phyloP scores from a whole-genome alignment of 1,284 basidiomycete genomes.

The Malassezia yamatoensis region DNA sequence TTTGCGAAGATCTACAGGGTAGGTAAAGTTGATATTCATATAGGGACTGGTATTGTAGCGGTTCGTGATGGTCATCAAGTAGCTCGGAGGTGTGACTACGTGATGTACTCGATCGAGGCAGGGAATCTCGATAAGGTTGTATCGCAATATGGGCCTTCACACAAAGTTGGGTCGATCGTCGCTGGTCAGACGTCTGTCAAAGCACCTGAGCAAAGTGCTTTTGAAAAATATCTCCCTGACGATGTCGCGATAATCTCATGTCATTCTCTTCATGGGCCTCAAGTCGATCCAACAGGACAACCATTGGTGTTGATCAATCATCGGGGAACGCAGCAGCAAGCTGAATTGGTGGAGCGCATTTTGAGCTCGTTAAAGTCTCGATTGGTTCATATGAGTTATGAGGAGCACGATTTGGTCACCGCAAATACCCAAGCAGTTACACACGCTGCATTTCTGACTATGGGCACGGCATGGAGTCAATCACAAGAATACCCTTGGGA shows the following conservation, averaged over 20 bases:
- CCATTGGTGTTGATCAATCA: slow-evolving; percentile 86
- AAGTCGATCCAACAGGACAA: slow-evolving; percentile 79
- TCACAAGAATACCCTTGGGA: slow-evolving; percentile 85
- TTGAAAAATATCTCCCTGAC: slow-evolving; percentile 73
- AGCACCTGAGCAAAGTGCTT: slow-evolving; percentile 79
- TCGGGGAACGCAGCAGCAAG: slow-evolving; percentile 64
- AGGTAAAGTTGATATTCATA: neutral
- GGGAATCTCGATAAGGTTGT: slow-evolving; percentile 77
- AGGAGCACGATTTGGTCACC: slow-evolving; percentile 89
- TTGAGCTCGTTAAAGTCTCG: slow-evolving; percentile 68
- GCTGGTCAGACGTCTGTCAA: slow-evolving; percentile 95
- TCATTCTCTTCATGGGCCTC: slow-evolving; percentile 89
- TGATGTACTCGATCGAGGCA: slow-evolving; percentile 89
- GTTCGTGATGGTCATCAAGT: slow-evolving; percentile 71
- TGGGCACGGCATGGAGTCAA: slow-evolving; percentile 91
- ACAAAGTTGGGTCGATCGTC: slow-evolving; percentile 82
- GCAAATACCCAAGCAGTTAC: slow-evolving; percentile 97
- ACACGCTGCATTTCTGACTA: slow-evolving; percentile 95
- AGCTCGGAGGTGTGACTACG: slow-evolving; percentile 71
- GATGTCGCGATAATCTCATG: slow-evolving; percentile 84
- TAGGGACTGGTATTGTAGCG: slow-evolving; percentile 55
- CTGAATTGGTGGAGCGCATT: slow-evolving; percentile 70
- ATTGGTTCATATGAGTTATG: slow-evolving; percentile 83
- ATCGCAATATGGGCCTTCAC: slow-evolving; percentile 79
- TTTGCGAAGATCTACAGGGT: slow-evolving; percentile 62